Evolutionary conservation across 2,329 filamentous ascomycete species (phyloP).

Genomic region (Emmonsiellopsis sp.): DNA sequence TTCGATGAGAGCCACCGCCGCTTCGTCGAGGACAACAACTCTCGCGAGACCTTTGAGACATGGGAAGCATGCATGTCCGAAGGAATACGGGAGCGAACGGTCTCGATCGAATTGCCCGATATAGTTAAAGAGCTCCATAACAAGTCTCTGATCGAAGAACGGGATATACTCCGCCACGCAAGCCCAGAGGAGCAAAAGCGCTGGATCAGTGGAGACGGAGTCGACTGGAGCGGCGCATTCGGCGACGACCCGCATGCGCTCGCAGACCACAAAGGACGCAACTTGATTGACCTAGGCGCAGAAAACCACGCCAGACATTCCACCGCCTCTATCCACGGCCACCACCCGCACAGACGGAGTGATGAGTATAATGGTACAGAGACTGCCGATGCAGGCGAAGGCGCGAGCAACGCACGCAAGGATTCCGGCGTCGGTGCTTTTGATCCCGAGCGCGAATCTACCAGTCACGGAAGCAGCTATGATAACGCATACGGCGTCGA

Average conservation of each 20-base stretch:
- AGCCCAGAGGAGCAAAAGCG: conserved; percentile 56
- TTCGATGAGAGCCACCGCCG: conserved; percentile 76
- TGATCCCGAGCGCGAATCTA: no score
- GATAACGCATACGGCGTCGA: conserved; percentile 11
- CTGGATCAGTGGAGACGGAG: conserved; percentile 71
- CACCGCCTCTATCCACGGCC: background rate
- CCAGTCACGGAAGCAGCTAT: conserved; percentile 15
- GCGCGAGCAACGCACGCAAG: no score
- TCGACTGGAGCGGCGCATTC: conserved; percentile 81
- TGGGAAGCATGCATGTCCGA: conserved; percentile 90
- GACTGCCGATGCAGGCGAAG: no score
- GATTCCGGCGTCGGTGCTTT: no score
- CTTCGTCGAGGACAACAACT: conserved; percentile 79
- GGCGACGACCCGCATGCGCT: conserved; percentile 62
- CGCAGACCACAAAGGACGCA: conserved; percentile 43
- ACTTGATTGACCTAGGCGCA: conserved; percentile 15
- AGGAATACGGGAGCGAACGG: conserved; percentile 64
- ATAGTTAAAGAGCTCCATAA: conserved; percentile 69
- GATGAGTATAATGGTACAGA: no score
- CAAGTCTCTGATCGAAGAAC: conserved; percentile 64
- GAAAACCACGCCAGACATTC: background rate
- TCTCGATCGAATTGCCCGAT: conserved; percentile 64
- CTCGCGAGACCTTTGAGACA: conserved; percentile 84
- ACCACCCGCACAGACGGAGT: no score
- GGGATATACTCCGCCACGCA: conserved; percentile 67